phyloP scores from a whole-genome alignment of 2,329 filamentous ascomycete species.

The Ambrosiella beaveri region DNA sequence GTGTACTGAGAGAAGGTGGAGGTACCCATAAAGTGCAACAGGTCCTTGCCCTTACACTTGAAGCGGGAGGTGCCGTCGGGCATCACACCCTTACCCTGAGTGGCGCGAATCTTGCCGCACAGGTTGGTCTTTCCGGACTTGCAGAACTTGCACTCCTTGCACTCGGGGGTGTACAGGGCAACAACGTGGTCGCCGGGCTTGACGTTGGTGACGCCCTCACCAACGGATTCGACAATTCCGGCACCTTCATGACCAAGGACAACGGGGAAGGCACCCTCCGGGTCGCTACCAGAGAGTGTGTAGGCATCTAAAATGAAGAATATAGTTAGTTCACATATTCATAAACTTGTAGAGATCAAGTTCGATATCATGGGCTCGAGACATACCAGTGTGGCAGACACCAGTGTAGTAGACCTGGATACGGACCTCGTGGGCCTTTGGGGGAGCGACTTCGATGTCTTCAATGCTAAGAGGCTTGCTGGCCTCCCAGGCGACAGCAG shows the following conservation, averaged over 20 bases:
- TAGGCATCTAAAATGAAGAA: constrained; percentile 53
- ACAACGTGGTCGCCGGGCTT: constrained; percentile 87
- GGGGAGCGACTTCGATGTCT: constrained; percentile 80
- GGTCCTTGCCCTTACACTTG: constrained; percentile 82
- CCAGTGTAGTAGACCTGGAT: constrained; percentile 96
- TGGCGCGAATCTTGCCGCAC: constrained; percentile 95
- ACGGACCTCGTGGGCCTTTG: constrained; percentile 83
- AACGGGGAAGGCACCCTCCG: constrained; percentile 83
- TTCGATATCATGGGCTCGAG: neutral
- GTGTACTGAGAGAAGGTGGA: constrained; percentile 99
- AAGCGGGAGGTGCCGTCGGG: constrained; percentile 92
- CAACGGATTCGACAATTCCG: constrained; percentile 81
- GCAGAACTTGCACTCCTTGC: constrained; percentile 98
- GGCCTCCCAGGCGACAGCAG: constrained; percentile 93
- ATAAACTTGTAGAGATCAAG: neutral
- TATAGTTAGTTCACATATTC: neutral
- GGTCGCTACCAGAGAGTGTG: constrained; percentile 89
- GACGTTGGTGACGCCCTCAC: constrained; percentile 86
- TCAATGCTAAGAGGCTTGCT: constrained; percentile 79
- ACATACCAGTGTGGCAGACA: constrained; percentile 85
- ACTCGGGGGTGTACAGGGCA: constrained; percentile 88
- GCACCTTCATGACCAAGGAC: constrained; percentile 83
- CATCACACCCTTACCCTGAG: constrained; percentile 92
- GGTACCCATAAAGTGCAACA: constrained; percentile 98
- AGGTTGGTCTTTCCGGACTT: constrained; percentile 98